These are phyloP conservation scores for Irpex lacteus DNA, from an alignment of 1,284 basidiomycete genomes.

Conservation along the genomic window DNA sequence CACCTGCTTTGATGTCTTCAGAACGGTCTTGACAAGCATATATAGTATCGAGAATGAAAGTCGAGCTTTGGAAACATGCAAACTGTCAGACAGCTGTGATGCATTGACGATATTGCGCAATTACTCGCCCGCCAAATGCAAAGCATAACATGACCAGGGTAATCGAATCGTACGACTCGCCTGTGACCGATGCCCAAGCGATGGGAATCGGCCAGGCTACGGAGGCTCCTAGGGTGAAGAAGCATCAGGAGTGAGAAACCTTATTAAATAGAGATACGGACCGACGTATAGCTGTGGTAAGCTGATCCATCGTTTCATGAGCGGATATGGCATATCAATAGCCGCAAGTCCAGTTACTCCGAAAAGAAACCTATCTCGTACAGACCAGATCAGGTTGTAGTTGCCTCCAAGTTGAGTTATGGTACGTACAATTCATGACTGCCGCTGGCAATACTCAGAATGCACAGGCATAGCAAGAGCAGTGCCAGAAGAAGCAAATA, in stretches of 20 bases:
- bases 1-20: constrained; percentile 50
- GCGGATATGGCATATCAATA: constrained; percentile 34
- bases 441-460: not conserved
- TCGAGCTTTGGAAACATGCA: constrained; percentile 45
- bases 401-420: no score
- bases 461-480: not conserved
- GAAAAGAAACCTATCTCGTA: no score
- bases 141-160: not conserved
- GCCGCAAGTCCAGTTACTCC: no score
- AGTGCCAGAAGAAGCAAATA: not conserved
- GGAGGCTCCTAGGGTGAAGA: not conserved
- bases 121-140: not conserved
- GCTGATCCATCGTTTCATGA: constrained; percentile 57
- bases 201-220: constrained; percentile 21
- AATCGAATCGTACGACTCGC: constrained; percentile 9
- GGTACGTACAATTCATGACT: not conserved
- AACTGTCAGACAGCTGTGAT: no score
- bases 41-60: constrained; percentile 67
- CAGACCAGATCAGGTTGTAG: no score
- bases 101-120: no score
- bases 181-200: constrained; percentile 41
- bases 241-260: no score
- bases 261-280: constrained; percentile 3
- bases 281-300: constrained; percentile 83
- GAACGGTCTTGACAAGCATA: constrained; percentile 57